These are phyloP conservation scores for Botryosphaeria dothidea DNA, from an alignment of 2,329 filamentous ascomycete genomes.

Conservation along the genomic window DNA sequence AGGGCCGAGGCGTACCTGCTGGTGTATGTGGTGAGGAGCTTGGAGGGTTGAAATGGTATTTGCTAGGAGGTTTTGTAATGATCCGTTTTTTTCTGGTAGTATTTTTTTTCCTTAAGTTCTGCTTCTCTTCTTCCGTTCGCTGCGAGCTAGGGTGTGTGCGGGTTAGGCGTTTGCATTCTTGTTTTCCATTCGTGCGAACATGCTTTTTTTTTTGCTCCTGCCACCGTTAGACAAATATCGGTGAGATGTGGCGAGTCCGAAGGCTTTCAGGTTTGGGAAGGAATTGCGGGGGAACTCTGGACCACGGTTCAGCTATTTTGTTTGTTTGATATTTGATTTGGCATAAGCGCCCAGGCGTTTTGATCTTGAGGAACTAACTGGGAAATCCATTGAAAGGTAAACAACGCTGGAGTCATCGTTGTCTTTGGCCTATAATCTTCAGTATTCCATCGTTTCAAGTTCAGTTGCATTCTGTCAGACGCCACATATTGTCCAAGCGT, in stretches of 20 bases:
- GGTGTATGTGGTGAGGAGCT: constrained; percentile 63
- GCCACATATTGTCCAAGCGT: too few species aligned
- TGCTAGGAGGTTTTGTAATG: too few species aligned
- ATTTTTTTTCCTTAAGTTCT: background rate
- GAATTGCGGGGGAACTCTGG: background rate
- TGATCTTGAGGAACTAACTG: background rate
- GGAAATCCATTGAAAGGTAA: too few species aligned
- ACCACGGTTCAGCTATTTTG: background rate
- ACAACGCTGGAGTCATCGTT: too few species aligned
- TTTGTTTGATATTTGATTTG: background rate
- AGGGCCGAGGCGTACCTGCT: constrained; percentile 84
- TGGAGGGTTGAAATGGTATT: constrained; percentile 25
- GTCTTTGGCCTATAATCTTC: too few species aligned
- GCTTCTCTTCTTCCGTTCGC: background rate
- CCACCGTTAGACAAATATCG: background rate
- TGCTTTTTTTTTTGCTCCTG: too few species aligned
- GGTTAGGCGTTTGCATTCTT: too few species aligned
- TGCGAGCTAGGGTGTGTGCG: background rate
- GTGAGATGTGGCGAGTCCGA: background rate
- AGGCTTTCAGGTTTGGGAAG: background rate
- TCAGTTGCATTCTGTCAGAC: too few species aligned
- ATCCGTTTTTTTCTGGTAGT: too few species aligned
- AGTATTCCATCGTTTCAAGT: too few species aligned
- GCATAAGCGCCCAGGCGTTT: constrained; percentile 10
- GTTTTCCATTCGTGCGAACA: too few species aligned